Conservation (phyloP, 441 rosid genomes). For the Capsella rubella region DNA sequence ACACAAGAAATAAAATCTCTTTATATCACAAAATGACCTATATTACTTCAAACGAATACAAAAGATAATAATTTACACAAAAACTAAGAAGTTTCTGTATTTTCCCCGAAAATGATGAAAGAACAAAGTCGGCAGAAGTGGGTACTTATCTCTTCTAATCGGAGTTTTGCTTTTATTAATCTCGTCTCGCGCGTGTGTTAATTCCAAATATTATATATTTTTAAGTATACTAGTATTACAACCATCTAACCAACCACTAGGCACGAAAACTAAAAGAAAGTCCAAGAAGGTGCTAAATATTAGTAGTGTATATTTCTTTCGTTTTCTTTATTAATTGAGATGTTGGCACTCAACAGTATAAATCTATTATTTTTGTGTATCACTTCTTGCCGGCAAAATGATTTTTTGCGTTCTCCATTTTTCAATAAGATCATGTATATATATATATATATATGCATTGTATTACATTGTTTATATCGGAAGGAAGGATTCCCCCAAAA, state of each 20-base stretch:
- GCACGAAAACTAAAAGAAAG: neutral
- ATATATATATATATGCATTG: too few relatives aligned
- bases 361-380: neutral
- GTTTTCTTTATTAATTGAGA: neutral
- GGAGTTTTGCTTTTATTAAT: neutral
- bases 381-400: neutral
- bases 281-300: neutral
- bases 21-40: neutral
- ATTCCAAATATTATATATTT: neutral
- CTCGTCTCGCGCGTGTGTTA: neutral
- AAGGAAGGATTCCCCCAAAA: conserved; percentile 22
- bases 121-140: neutral
- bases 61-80: too few relatives aligned
- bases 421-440: neutral
- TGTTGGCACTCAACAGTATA: neutral
- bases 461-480: too few relatives aligned
- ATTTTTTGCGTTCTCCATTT: neutral
- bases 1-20: neutral
- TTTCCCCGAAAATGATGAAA: neutral
- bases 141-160: neutral
- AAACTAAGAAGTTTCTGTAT: neutral
- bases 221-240: too few relatives aligned
- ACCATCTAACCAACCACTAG: neutral
- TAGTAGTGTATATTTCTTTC: neutral
- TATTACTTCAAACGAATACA: too few relatives aligned